Evolutionary conservation across 2,329 filamentous ascomycete species (phyloP).

Genomic region (Apiospora pterosperma): DNA sequence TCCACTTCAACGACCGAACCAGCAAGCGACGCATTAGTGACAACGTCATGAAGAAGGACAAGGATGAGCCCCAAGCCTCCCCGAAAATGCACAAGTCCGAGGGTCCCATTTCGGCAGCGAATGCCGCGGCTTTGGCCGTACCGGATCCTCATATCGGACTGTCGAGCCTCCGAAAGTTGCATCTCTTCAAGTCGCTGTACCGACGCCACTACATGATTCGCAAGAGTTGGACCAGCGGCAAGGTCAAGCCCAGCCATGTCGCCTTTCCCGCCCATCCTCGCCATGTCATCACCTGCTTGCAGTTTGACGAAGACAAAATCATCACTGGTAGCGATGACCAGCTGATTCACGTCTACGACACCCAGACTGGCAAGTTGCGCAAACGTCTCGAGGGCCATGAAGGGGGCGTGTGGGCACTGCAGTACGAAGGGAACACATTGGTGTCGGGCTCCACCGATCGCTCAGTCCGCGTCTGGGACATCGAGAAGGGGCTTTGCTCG

Average conservation of each 20-base stretch:
- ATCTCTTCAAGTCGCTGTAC: slow-evolving; percentile 95
- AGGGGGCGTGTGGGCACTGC: slow-evolving; percentile 94
- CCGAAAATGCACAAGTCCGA: slow-evolving; percentile 60
- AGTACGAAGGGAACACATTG: slow-evolving; percentile 91
- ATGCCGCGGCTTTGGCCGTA: slow-evolving; percentile 76
- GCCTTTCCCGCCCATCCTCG: slow-evolving; percentile 95
- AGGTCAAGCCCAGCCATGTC: slow-evolving; percentile 82
- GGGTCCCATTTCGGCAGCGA: slow-evolving; percentile 83
- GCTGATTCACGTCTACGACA: slow-evolving; percentile 96
- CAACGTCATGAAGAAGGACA: slow-evolving; percentile 20
- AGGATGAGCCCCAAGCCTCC: slow-evolving; percentile 34
- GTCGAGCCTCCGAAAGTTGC: slow-evolving; percentile 73
- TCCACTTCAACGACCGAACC: slow-evolving; percentile 35
- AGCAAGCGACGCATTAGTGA: slow-evolving; percentile 53
- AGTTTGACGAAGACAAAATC: slow-evolving; percentile 98
- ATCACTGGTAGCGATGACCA: slow-evolving; percentile 97
- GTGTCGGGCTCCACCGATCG: slow-evolving; percentile 96
- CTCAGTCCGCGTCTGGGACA: slow-evolving; percentile 99
- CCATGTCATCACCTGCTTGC: slow-evolving; percentile 95
- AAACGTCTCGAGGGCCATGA: slow-evolving; percentile 89
- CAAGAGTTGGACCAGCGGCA: slow-evolving; percentile 86
- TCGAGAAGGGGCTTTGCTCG: slow-evolving; percentile 85
- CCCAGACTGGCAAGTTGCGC: slow-evolving; percentile 82
- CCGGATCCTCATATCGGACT: slow-evolving; percentile 80
- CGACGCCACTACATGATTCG: slow-evolving; percentile 88